Base-by-base conservation (phyloP, 768 basidiomycete species). In the Lentinula edodes region DNA sequence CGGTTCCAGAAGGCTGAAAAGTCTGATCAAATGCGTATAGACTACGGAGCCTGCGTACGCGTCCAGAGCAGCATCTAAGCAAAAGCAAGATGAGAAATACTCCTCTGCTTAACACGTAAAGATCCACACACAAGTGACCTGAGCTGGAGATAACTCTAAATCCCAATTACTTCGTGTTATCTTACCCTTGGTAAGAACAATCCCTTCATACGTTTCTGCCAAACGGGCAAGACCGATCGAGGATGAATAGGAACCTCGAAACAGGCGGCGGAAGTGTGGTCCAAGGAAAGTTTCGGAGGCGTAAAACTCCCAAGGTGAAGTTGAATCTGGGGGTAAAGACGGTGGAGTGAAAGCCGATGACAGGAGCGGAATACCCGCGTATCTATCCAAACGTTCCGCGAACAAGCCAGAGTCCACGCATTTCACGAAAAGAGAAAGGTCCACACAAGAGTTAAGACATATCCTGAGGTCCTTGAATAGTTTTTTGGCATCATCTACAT, bases 81-180 rank as follows among this genome's bases (percentile, higher is more conserved):
- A 5, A 23, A 8, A 10, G 13, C 55, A 2, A 43, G 3, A 23
- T 32, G 18, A 20, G 38, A 5, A 39, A 13, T 18, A 64, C 52
- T 69, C 23, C 38, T 65, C 58, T 58, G 60, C 57, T 56, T 59
- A 9, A 46, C 58, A 52, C n/a, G 45, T 46, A 16, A 61, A 28
- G 12, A 58, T 35, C 45, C 34, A 77, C 85, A 68, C 61, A 91
- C 90, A 92, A 66, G 84, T 79, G 63, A 78, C 78, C 70, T 90
- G 87, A 5, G 62, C 53, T 4, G 52, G 16, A 46, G 71, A 73
- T 9, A 93, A 75, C 16, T 23, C 2, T 5, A 59, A 70, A 68
- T 90, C 87, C 91, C 91, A 93, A 66, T 93, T 87, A 67, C 86
- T 89, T 34, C 80, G 78, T 35, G 79, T 80, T n/a, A 80, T 73